Evolutionary conservation across 306 rosid species (phyloP).

Genomic region (Rubus idaeus): DNA sequence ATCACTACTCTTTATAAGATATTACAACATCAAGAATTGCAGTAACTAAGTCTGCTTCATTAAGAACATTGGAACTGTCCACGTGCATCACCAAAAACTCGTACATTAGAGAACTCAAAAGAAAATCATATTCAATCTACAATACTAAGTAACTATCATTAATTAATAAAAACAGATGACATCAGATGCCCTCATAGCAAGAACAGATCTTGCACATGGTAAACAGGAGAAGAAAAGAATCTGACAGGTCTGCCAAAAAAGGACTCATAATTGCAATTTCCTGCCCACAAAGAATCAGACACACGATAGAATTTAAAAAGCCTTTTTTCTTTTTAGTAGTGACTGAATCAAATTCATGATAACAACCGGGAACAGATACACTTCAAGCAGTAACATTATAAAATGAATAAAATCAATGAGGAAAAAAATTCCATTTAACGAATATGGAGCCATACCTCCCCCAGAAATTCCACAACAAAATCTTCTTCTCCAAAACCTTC

Average conservation of each 20-base stretch:
- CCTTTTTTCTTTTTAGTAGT: not conserved
- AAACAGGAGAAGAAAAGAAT: not conserved
- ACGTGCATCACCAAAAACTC: not conserved
- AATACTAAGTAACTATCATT: not conserved
- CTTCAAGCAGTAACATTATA: not conserved
- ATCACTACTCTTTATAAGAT: not conserved
- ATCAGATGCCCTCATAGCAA: not conserved
- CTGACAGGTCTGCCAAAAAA: not conserved
- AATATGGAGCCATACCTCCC: constrained; percentile 70
- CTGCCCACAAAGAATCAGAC: not conserved
- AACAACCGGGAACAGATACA: not conserved
- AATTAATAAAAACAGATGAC: not conserved
- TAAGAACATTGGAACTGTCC: not conserved
- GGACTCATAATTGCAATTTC: not conserved
- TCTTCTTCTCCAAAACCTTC: constrained; percentile 83
- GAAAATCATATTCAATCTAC: not conserved
- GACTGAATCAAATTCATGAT: constrained; percentile 6
- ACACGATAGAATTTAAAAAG: not conserved
- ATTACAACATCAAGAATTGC: not conserved
- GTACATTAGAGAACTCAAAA: not conserved
- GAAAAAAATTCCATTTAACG: constrained; percentile 9
- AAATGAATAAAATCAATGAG: not conserved
- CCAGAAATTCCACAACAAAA: constrained; percentile 95
- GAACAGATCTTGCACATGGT: not conserved
- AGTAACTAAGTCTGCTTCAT: not conserved